Evolutionary conservation across 2,329 filamentous ascomycete genomes (phyloP).

Genomic region (Teratosphaeria pseudoeucalypti): DNA sequence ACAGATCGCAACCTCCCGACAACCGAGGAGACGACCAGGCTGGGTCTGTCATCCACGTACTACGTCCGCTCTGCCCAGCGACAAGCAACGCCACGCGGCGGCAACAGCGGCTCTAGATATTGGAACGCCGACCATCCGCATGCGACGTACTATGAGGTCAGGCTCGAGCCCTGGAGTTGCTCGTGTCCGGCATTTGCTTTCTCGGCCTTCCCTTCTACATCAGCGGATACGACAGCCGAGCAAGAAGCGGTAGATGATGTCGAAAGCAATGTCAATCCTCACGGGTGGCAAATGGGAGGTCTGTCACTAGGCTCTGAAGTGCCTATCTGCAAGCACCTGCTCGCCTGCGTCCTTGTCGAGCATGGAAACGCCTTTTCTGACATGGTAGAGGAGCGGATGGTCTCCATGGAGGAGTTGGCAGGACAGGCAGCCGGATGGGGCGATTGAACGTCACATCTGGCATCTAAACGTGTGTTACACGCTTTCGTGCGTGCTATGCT

Average conservation of each 20-base stretch:
- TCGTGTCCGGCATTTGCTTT: slow-evolving; percentile 78
- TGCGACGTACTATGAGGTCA: slow-evolving; percentile 62
- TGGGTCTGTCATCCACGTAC: slow-evolving; percentile 30
- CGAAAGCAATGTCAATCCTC: too few relatives aligned
- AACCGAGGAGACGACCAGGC: neutral
- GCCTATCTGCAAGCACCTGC: slow-evolving; percentile 73
- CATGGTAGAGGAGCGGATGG: slow-evolving; percentile 45
- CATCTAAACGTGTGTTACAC: neutral
- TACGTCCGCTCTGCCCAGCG: slow-evolving; percentile 52
- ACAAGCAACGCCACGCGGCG: slow-evolving; percentile 14
- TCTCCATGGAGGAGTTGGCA: slow-evolving; percentile 58
- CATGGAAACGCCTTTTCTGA: slow-evolving; percentile 50
- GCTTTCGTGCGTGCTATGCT: neutral
- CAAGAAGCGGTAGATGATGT: neutral
- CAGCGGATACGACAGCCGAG: neutral
- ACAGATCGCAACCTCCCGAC: neutral
- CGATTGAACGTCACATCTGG: slow-evolving; percentile 14
- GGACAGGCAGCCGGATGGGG: slow-evolving; percentile 50
- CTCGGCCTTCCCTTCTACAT: slow-evolving; percentile 46
- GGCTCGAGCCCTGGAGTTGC: slow-evolving; percentile 72
- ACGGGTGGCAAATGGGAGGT: slow-evolving; percentile 36
- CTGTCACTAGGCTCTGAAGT: slow-evolving; percentile 32
- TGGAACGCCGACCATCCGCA: slow-evolving; percentile 15
- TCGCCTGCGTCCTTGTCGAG: slow-evolving; percentile 70
- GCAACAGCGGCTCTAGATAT: slow-evolving; percentile 1